These are phyloP conservation scores for Salvia rosmarinus DNA, from an alignment of 257 asterid genomes.

Conservation along the genomic window DNA sequence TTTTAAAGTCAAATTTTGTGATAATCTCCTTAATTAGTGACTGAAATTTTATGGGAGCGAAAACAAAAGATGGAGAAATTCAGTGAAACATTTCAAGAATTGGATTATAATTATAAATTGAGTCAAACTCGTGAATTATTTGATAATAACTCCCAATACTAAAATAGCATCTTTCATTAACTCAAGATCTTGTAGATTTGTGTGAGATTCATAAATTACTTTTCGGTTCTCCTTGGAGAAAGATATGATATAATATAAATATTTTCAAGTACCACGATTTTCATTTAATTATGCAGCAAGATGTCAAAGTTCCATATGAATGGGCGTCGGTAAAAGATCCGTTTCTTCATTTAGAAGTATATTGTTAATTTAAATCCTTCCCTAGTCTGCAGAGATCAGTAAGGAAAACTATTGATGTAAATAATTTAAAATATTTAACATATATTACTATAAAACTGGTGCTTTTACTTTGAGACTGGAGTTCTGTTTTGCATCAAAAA, in stretches of 20 bases:
- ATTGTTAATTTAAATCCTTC: neutral
- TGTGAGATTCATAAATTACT: conserved; percentile 28
- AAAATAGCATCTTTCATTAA: conserved; percentile 26
- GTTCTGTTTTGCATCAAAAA: neutral
- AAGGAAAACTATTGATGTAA: no score
- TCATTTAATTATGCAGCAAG: conserved; percentile 3
- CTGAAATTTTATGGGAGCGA: no score
- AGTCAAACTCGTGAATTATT: no score
- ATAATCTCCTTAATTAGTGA: no score
- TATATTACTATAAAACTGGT: no score
- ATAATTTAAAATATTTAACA: no score
- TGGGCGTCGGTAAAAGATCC: conserved; percentile 29
- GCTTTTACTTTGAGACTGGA: neutral
- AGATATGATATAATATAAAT: neutral
- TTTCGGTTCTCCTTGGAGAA: conserved; percentile 20
- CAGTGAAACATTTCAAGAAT: no score
- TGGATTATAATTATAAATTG: no score
- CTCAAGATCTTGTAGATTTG: conserved; percentile 42
- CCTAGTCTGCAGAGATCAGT: neutral
- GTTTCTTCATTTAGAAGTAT: conserved; percentile 4
- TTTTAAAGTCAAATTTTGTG: no score
- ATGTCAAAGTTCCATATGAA: conserved; percentile 17
- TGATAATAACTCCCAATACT: no score
- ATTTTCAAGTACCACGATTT: conserved; percentile 10
- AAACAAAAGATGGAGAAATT: no score